Evolutionary conservation across 2,329 filamentous ascomycete genomes (phyloP).

Genomic region (Fusarium zealandicum): DNA sequence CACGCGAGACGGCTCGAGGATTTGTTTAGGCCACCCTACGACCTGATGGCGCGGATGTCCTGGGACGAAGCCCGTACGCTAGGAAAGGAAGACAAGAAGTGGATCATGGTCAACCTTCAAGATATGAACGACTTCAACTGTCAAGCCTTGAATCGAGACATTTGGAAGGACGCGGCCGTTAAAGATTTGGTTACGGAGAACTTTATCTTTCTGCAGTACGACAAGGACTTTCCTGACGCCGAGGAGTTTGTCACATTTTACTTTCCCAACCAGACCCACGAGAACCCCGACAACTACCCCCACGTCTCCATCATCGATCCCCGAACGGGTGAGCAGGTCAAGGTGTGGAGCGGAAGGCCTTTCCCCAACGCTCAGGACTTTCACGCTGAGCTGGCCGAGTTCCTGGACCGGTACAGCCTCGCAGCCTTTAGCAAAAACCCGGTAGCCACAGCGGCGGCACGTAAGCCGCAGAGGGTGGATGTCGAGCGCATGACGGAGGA

Average conservation of each 20-base stretch:
- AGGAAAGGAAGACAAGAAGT: slow-evolving; percentile 89
- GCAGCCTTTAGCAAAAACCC: slow-evolving; percentile 91
- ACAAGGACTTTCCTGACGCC: slow-evolving; percentile 81
- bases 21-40: slow-evolving; percentile 90
- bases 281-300: slow-evolving; percentile 89
- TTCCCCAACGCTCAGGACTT: slow-evolving; percentile 82
- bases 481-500: slow-evolving; percentile 93
- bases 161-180: slow-evolving; percentile 89
- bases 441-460: slow-evolving; percentile 71
- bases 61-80: slow-evolving; percentile 86
- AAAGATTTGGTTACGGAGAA: slow-evolving; percentile 85
- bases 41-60: slow-evolving; percentile 80
- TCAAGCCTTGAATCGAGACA: slow-evolving; percentile 89
- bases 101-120: slow-evolving; percentile 95
- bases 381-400: slow-evolving; percentile 89
- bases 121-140: slow-evolving; percentile 94
- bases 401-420: slow-evolving; percentile 95
- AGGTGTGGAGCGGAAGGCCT: slow-evolving; percentile 88
- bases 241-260: slow-evolving; percentile 90
- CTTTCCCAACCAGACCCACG: slow-evolving; percentile 72
- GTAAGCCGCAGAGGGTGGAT: slow-evolving; percentile 73
- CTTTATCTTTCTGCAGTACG: slow-evolving; percentile 95
- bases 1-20: slow-evolving; percentile 85
- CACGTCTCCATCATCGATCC: slow-evolving; percentile 97
- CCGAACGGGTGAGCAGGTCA: slow-evolving; percentile 94